Base-by-base conservation (phyloP, 495 filamentous ascomycete species). In the Penicillium coprophilum region DNA sequence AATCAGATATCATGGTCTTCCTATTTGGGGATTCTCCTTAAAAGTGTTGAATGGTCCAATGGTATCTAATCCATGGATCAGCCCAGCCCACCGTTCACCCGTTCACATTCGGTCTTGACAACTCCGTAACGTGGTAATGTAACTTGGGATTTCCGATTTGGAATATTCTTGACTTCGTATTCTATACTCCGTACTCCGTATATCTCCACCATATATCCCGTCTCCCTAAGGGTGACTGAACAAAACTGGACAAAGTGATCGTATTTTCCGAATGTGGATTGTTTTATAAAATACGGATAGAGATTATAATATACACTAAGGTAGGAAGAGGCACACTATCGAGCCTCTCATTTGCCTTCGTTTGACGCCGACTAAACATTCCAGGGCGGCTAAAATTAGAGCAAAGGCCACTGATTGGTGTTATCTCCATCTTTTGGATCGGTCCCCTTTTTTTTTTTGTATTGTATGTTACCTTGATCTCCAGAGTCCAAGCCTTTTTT, bases 351-450 rank as follows among this genome's bases (percentile, higher is more conserved):
- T 64, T 63, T 66, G 51, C 63, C 62, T 64, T 62, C 51, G 40
- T 67, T 76, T 74, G 67, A 63, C 72, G 72, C 72, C 70, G 64
- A 71, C 61, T 62, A 56, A 59, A 63, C 61, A 67, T 59, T 62
- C 62, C 56, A 57, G 55, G 65, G 71, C 72, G 72, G 68, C 73
- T 76, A 76, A 76, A 76, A 66, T 72, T 75, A 76, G 73, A 72
- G 69, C 66, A 64, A 55, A 56, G 60, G 41, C 54, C 50, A 48
- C 50, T 68, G 61, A 55, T 56, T 57, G 53, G 39, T 27, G 32
- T 36, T 21, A 24, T 36, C 23, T 49, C 19, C 10, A 9, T 32
- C 28, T 27, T n/a, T 8, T 27, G 21, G 43, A 28, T 28, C 24
- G 24, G 24, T 27, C 24, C 4, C 43, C 17, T 17, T 19, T 30